Evolutionary conservation across 2,329 filamentous ascomycete species (phyloP), one percentile per base, ranked within the genome.

Genomic region (Alternaria postmessia): DNA sequence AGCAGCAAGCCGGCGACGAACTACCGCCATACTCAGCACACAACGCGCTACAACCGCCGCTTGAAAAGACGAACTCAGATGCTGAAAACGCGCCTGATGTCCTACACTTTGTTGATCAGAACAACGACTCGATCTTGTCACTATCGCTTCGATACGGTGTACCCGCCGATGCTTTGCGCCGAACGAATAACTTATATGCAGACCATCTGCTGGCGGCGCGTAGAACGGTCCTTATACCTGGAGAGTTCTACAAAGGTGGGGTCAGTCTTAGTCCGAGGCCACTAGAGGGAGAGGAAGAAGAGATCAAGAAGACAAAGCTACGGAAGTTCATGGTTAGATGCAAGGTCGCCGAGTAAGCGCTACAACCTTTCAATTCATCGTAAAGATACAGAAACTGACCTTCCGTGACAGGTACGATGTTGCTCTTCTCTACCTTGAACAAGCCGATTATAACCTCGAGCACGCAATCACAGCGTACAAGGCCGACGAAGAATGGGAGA

Each of bases 311-410:
- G 79, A 84, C 81, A 18, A 89, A 89, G 72, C 84, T 94, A 34
- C 84, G 92, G 42, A 86, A 90, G 62, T 94, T 90, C 83, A 94
- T 94, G 91, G 88, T 92, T 2, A 84, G 85, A 1, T 92, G 89
- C 79, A 94, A 94, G 75, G 89, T 92, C 28, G 81, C 86, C 24
- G 90, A 94, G 82, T 94, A 89, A 79, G 84, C 81, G 39, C 8
- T n/a, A 24, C 52, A 36, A 16, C 11, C n/a, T 1, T 16, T 28
- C 4, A 41, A 9, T 18, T 22, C 11, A 16, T 11, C 4, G 7
- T 9, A 16, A n/a, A 24, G 18, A 41, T 42, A 57, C 8, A 22
- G 39, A 64, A 54, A 66, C 79, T 82, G 68, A 82, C 69, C 81
- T 77, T 68, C 62, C 69, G 66, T 39, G 67, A 74, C 64, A 87